These are phyloP conservation scores for Phytophthora crassamura DNA, from an alignment of 352 stramenopile genomes.

Conservation along the genomic window DNA sequence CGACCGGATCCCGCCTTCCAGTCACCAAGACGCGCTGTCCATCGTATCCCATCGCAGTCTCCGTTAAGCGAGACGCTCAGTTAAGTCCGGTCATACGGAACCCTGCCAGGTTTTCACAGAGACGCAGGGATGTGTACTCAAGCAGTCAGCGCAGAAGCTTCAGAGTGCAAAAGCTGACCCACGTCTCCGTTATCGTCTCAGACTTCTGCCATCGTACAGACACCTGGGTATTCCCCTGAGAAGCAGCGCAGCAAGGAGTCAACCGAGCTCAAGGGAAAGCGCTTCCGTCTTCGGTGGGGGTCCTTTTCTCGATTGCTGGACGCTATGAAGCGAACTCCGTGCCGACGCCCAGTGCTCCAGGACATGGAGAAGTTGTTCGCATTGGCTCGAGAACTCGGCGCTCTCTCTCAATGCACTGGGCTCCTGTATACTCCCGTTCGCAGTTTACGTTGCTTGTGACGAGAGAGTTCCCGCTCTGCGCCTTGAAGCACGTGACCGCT, in stretches of 20 bases:
- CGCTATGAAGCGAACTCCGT: slow-evolving; percentile 64
- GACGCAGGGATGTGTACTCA: slow-evolving; percentile 33
- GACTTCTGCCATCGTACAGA: slow-evolving; percentile 59
- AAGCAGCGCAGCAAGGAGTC: slow-evolving; percentile 47
- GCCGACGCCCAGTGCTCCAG: slow-evolving; percentile 62
- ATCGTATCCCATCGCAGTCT: slow-evolving; percentile 43
- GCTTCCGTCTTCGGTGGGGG: slow-evolving; percentile 56
- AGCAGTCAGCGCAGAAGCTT: slow-evolving; percentile 33
- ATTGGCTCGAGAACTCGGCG: slow-evolving; percentile 56
- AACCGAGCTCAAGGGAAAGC: slow-evolving; percentile 36
- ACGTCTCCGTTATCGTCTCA: slow-evolving; percentile 35
- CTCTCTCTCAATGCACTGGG: slow-evolving; percentile 56
- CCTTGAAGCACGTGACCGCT: slow-evolving; percentile 48
- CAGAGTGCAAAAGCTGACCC: slow-evolving; percentile 28
- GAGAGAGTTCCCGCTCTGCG: slow-evolving; percentile 56
- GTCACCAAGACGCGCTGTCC: slow-evolving; percentile 52
- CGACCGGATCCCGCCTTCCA: slow-evolving; percentile 38
- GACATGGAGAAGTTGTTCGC: slow-evolving; percentile 72
- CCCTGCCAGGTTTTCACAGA: slow-evolving; percentile 31
- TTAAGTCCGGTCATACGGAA: slow-evolving; percentile 32
- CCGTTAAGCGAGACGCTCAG: slow-evolving; percentile 1
- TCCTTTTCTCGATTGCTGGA: slow-evolving; percentile 55
- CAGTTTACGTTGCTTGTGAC: slow-evolving; percentile 60
- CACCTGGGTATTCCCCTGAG: slow-evolving; percentile 47
- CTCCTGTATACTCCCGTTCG: slow-evolving; percentile 32